Percentiles rank a stretch among this genome's conserved stretches.
Evolutionary conservation across 148 eudicot species (phyloP).

Genomic region (Oxyria digyna): DNA sequence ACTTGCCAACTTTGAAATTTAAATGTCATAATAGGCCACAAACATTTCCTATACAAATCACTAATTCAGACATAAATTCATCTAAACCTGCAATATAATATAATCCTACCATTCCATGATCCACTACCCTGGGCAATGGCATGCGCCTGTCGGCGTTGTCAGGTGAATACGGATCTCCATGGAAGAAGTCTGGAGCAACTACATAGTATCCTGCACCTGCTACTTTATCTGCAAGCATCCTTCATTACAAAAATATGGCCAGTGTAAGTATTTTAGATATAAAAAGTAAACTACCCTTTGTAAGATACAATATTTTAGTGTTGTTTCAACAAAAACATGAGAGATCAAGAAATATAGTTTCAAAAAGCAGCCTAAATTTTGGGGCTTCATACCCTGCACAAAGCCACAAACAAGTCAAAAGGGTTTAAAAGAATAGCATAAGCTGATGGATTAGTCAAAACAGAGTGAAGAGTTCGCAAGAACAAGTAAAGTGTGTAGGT

Average conservation of each 20-base stretch:
- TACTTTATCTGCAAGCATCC: conserved; percentile 23
- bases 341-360: background rate
- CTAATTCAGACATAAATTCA: too few relatives aligned
- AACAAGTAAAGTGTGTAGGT: too few relatives aligned
- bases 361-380: conserved; percentile 11
- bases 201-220: conserved; percentile 53
- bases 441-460: background rate
- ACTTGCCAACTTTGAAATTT: too few relatives aligned
- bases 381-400: conserved; percentile 18
- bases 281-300: too few relatives aligned
- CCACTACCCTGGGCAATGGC: conserved; percentile 40
- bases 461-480: too few relatives aligned
- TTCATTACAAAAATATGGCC: background rate
- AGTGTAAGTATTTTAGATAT: background rate
- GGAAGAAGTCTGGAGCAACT: conserved; percentile 56
- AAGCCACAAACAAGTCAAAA: background rate
- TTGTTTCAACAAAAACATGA: background rate
- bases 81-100: background rate
- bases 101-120: conserved; percentile 44
- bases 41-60: too few relatives aligned
- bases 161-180: conserved; percentile 42
- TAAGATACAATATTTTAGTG: too few relatives aligned
- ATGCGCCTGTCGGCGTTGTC: conserved; percentile 25
- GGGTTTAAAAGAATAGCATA: background rate
- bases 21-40: too few relatives aligned